Base-by-base conservation (phyloP, 495 filamentous ascomycete species). In the Choiromyces venosus region DNA sequence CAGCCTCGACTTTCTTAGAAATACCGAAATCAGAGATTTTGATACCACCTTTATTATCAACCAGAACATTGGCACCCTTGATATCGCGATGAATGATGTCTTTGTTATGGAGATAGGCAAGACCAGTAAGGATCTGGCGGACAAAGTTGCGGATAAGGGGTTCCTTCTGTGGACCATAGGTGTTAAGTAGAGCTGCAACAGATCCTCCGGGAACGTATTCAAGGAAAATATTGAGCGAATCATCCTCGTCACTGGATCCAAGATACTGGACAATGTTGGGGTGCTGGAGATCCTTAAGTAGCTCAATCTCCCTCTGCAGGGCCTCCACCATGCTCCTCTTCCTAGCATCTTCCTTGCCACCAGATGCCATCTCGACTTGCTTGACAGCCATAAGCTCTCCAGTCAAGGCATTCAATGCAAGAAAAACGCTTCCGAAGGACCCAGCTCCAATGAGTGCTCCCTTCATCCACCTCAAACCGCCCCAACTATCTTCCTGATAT, bases 1-100 rank as follows among this genome's bases (percentile, higher is more conserved):
- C 76, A 29, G 93, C 92, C 82, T 97, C 93, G 37, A 97, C 92
- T 75, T 94, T 96, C 86, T 99, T 99, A 73, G 92, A 96, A 82
- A 99, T 98, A 83, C 95, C 95, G 78, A 99, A 99, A 85, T 99
- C 95, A 29, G 94, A 97, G 70, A 99, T 99, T 83, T 99, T 99
- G 85, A 99, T 96, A 64, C 93, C 93, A 61, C 95, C 95, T 82
- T 98, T 97, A 85, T 97, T 98, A 84, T 99, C 95, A 67, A 99
- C 95, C 33, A 99, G 91, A 75, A 99, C 94, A 81, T 99, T 99
- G 81, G 94, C 94, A 68, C 94, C 94, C 84, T 98, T 98, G 87
- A 98, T 97, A 83, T 99, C 95, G 70, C 95, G 91, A 82, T 99
- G 95, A 80, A 99, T 98, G 82, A 99, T 98, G 79, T 97, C 94